phyloP scores from a whole-genome alignment of 2,329 filamentous ascomycete genomes.

The Ascosphaera aggregata region DNA sequence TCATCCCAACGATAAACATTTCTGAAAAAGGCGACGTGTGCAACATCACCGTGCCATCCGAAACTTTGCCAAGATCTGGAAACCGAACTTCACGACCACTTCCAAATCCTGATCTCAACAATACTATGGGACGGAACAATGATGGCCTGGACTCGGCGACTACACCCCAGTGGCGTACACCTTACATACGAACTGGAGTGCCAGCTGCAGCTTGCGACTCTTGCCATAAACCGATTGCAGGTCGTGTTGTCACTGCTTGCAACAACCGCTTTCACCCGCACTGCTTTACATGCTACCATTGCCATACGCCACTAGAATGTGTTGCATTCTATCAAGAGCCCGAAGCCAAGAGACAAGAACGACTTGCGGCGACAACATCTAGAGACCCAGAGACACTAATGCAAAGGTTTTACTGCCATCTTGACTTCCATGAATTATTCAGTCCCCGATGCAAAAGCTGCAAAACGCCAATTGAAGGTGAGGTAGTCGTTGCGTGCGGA shows the following conservation, averaged over 20 bases:
- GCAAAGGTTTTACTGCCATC: constrained; percentile 79
- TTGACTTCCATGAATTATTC: constrained; percentile 95
- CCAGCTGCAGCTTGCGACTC: constrained; percentile 59
- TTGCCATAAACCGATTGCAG: constrained; percentile 65
- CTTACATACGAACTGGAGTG: constrained; percentile 23
- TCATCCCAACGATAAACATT: constrained; percentile 26
- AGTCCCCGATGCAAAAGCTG: constrained; percentile 88
- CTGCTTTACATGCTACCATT: constrained; percentile 78
- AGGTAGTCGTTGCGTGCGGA: constrained; percentile 81
- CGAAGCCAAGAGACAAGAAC: constrained; percentile 41
- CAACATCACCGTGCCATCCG: constrained; percentile 2
- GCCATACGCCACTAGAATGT: constrained; percentile 70
- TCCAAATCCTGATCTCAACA: constrained; percentile 6
- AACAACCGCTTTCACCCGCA: constrained; percentile 75
- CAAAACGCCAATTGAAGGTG: constrained; percentile 86
- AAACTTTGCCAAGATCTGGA: constrained; percentile 7
- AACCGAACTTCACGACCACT: constrained; percentile 5
- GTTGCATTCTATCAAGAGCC: constrained; percentile 95
- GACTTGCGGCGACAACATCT: constrained; percentile 41
- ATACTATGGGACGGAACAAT: background rate
- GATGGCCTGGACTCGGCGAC: background rate
- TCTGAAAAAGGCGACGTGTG: constrained; percentile 17
- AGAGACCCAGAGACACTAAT: constrained; percentile 38
- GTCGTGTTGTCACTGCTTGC: constrained; percentile 66
- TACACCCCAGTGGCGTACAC: constrained; percentile 11